Evolutionary conservation across 2,329 filamentous ascomycete species (phyloP).

Genomic region (Dryadomyces quercivorus): DNA sequence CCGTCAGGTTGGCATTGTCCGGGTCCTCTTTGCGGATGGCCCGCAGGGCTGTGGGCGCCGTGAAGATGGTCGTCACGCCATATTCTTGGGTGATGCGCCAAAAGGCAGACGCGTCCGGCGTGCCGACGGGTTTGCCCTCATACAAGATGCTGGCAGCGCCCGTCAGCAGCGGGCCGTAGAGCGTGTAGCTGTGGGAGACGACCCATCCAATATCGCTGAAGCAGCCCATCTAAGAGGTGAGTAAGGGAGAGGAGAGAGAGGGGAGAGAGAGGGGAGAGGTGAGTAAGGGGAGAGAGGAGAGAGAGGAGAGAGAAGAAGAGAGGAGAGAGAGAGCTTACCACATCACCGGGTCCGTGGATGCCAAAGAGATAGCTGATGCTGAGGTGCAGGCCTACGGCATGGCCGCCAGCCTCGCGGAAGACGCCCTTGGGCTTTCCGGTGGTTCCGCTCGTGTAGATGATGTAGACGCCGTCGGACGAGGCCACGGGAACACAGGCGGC

Average conservation of each 20-base stretch:
- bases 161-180: slow-evolving; percentile 76
- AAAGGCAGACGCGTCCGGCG: slow-evolving; percentile 75
- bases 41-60: slow-evolving; percentile 74
- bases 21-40: slow-evolving; percentile 82
- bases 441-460: slow-evolving; percentile 80
- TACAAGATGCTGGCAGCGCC: slow-evolving; percentile 81
- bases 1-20: slow-evolving; percentile 51
- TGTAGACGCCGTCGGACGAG: slow-evolving; percentile 71
- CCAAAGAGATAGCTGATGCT: slow-evolving; percentile 76
- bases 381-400: slow-evolving; percentile 73
- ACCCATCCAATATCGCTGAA: slow-evolving; percentile 79
- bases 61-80: slow-evolving; percentile 73
- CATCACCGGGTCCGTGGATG: slow-evolving; percentile 72
- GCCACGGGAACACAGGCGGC: slow-evolving; percentile 67
- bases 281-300: not conserved
- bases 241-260: not conserved
- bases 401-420: slow-evolving; percentile 68
- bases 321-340: slow-evolving; percentile 26
- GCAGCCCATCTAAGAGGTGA: slow-evolving; percentile 20
- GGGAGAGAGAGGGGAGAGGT: not conserved
- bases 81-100: slow-evolving; percentile 82
- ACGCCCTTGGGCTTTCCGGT: slow-evolving; percentile 78
- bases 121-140: slow-evolving; percentile 89
- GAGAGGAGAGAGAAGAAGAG: not conserved
- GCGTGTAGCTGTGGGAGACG: slow-evolving; percentile 65